Conservation (phyloP, 169 alveolate species). For the Neospora caninum region DNA sequence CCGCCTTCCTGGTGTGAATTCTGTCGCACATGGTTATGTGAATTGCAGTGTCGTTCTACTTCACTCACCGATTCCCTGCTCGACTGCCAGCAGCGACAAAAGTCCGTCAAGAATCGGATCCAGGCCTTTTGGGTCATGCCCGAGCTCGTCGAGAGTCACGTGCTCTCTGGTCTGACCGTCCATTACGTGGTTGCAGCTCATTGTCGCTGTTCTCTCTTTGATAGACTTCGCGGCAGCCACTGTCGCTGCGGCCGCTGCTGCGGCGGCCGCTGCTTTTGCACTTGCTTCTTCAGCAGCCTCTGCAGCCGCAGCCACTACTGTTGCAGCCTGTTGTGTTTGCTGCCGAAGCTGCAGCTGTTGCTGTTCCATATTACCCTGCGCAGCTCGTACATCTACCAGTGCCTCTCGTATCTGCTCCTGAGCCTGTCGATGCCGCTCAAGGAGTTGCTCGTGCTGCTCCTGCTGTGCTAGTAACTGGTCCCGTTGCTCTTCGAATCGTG, state of each 20-base stretch:
- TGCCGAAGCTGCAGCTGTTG: not conserved
- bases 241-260: conserved; percentile 10
- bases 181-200: not conserved
- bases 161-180: not conserved
- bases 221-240: not conserved
- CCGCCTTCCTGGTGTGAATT: not conserved
- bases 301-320: conserved; percentile 6
- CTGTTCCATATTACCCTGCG: not conserved
- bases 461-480: not conserved
- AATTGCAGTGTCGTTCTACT: not conserved
- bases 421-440: not conserved
- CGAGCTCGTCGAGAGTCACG: not conserved
- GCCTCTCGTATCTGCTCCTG: not conserved
- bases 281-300: conserved; percentile 1
- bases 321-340: not conserved
- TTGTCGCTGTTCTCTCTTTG: not conserved
- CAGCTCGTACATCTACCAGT: not conserved
- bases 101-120: not conserved
- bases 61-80: not conserved
- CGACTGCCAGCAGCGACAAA: not conserved
- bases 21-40: not conserved
- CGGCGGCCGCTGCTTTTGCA: not conserved
- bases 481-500: not conserved
- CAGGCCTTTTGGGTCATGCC: not conserved
- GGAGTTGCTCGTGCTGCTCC: conserved; percentile 13